Base-by-base conservation (phyloP, 2,329 filamentous ascomycete genomes). In the Metarhizium guizhouense region DNA sequence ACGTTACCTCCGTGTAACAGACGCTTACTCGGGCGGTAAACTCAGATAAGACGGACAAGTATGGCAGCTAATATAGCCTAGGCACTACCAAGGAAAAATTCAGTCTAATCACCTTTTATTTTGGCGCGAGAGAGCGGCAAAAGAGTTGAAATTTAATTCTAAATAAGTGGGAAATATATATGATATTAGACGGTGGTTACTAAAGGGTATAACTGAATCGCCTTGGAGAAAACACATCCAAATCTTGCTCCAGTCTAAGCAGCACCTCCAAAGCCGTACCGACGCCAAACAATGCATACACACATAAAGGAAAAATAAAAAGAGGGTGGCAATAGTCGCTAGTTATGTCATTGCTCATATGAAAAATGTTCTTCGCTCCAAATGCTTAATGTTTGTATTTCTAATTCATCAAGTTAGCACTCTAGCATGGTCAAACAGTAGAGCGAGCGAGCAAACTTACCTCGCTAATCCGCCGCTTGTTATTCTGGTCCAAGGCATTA, bases 401-500 rank as follows among this genome's bases (percentile, higher is more conserved):
- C 76, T 78, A 61, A 18, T 36, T 7, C 11, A 14, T 18, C 20
- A 2, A 40, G 55, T 62, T 55, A 61, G 59, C 47, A 45, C 34
- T 25, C n/a, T 2, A 48, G 1, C 2, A 14, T 11, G 3, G 5
- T 20, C 30, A 11, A 7, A 16, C 10, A 8, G 25, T 11, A 18
- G 16, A 32, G 14, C 5, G 4, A 25, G 25, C 4, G 4, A 16
- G 3, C 34, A 61, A n/a, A 85, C 90, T 83, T 75, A 96, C 93
- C 78, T 96, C 92, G 64, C 95, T 89, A 66, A 91, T 84, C 67
- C 88, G 85, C 64, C 89, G 81, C 67, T 87, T 75, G 67, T 96
- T 92, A 59, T 84, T 79, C 54, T 88, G 87, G 74, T 99, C 94
- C 63, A 99, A 76, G 50, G 88, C 84, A 70, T 99, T 99, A 0